These are phyloP conservation scores for Paramecium pentaurelia DNA, from an alignment of 73 alveolate species.

Conservation along the genomic window DNA sequence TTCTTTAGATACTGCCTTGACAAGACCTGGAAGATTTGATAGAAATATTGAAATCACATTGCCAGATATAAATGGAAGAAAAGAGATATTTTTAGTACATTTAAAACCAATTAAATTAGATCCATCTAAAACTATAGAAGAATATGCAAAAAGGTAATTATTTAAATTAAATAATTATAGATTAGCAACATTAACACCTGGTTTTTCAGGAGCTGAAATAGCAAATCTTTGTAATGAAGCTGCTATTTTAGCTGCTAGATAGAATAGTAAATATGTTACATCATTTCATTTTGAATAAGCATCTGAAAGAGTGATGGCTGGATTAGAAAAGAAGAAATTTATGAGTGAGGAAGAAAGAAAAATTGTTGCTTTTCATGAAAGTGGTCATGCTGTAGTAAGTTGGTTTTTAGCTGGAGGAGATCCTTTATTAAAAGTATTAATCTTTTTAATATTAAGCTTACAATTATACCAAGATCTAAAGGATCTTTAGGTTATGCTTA, in stretches of 20 bases:
- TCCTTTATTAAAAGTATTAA: slow-evolving; percentile 65
- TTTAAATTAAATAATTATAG: slow-evolving; percentile 64
- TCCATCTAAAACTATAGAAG: slow-evolving; percentile 45
- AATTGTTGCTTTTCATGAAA: slow-evolving; percentile 70
- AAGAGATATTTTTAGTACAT: slow-evolving; percentile 59
- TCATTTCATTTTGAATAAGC: slow-evolving; percentile 68
- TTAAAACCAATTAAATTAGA: slow-evolving; percentile 51
- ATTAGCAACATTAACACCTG: slow-evolving; percentile 68
- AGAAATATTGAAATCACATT: slow-evolving; percentile 73
- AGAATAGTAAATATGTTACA: slow-evolving; percentile 3
- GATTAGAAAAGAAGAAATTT: slow-evolving; percentile 61
- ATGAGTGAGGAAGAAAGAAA: slow-evolving; percentile 63
- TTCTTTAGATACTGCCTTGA: slow-evolving; percentile 87
- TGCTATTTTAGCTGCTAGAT: too few species aligned
- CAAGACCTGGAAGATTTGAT: slow-evolving; percentile 95
- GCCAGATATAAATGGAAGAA: slow-evolving; percentile 73
- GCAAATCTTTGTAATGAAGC: too few species aligned
- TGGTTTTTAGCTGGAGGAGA: slow-evolving; percentile 86
- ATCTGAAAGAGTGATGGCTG: slow-evolving; percentile 71
- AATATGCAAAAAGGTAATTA: slow-evolving; percentile 25
- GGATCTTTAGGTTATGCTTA: slow-evolving; percentile 80
- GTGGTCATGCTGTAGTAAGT: slow-evolving; percentile 79
- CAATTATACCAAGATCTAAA: slow-evolving; percentile 75
- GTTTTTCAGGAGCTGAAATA: too few species aligned
- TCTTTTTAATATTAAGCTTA: background rate